A percentile compares a stretch with the other conserved stretches of the same genome.
These are phyloP conservation scores for Priceomyces fermenticarens DNA, from an alignment of 805 yeast genomes.

Conservation along the genomic window DNA sequence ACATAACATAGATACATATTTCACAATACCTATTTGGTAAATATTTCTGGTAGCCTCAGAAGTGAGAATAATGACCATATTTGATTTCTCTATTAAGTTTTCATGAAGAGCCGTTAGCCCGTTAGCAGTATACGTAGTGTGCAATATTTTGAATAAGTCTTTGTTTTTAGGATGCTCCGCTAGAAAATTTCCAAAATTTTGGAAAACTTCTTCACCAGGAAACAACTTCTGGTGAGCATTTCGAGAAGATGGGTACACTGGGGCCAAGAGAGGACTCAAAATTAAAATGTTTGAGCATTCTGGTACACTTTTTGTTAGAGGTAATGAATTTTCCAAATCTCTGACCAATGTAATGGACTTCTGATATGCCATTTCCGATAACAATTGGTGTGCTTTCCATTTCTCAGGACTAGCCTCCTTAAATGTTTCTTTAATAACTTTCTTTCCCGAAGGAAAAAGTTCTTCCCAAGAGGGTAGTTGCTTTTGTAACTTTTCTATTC, in stretches of 20 bases:
- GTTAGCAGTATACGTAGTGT: conserved; percentile 57
- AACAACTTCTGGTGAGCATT: conserved; percentile 16
- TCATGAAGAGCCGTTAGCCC: conserved; percentile 57
- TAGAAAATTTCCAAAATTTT: conserved; percentile 47
- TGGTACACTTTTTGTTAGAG: conserved; percentile 41
- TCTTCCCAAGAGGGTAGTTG: conserved; percentile 44
- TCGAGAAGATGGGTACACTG: conserved; percentile 24
- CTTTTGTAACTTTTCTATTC: conserved; percentile 44
- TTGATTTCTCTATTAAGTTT: conserved; percentile 47
- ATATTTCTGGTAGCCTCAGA: conserved; percentile 59
- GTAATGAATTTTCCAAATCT: conserved; percentile 49
- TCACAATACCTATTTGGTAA: conserved; percentile 61
- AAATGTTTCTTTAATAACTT: conserved; percentile 20
- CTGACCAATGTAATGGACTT: conserved; percentile 52
- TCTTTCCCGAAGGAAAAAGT: conserved; percentile 34
- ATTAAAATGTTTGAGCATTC: conserved; percentile 28
- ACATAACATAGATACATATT: conserved; percentile 54
- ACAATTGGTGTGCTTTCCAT: conserved; percentile 41
- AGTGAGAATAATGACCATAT: conserved; percentile 51
- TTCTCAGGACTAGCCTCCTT: conserved; percentile 24
- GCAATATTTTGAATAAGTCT: conserved; percentile 46
- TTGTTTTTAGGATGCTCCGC: conserved; percentile 30
- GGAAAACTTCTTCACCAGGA: conserved; percentile 51
- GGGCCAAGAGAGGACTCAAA: conserved; percentile 37
- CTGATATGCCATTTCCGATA: conserved; percentile 47